Evolutionary conservation across 768 basidiomycete species (phyloP), one percentile per base, ranked within the genome.

Genomic region (Tulasnella sp.): DNA sequence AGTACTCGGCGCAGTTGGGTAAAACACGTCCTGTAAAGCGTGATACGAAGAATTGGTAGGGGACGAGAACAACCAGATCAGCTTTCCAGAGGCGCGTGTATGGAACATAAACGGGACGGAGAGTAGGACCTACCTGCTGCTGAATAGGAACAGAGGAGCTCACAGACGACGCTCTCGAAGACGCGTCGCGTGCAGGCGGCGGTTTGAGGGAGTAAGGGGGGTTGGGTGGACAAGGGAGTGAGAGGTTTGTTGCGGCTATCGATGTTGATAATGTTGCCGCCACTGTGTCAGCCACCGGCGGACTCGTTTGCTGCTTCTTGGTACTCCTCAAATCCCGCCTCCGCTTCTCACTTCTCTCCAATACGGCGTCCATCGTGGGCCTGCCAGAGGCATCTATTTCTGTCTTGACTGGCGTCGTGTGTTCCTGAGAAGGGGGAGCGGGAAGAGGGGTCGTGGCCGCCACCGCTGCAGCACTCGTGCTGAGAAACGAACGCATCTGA

Each of bases 401-500:
- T 2, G 60, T 61, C 31, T 43, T 45, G 51, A 60, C 55, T 43
- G 48, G 27, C 31, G 34, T 31, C 21, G 34, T 42, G 54, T 27
- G 34, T 38, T 38, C 34, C 46, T 46, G 60, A 57, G 41, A 19
- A 43, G 54, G 22, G 19, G 62, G 43, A 31, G 2, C 51, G 34
- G 58, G 12, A 30, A 59, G n/a, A 59, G 51, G 24, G 21, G 30
- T 41, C 34, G 62, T 25, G 46, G 51, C 22, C 27, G 46, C 49
- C 29, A 57, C 49, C 38, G 49, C 30, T 24, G 56, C 46, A 5
- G 34, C 34, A 24, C n/a, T 24, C n/a, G 80, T 71, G 31, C 79
- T 82, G 64, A 87, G 75, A 73, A 86, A 87, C 65, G 81, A 80
- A 53, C 85, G 83, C 86, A 89, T 88, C 69, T 87, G 79, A 72